Evolutionary conservation across 768 basidiomycete genomes (phyloP).

Genomic region (Russula foetens): DNA sequence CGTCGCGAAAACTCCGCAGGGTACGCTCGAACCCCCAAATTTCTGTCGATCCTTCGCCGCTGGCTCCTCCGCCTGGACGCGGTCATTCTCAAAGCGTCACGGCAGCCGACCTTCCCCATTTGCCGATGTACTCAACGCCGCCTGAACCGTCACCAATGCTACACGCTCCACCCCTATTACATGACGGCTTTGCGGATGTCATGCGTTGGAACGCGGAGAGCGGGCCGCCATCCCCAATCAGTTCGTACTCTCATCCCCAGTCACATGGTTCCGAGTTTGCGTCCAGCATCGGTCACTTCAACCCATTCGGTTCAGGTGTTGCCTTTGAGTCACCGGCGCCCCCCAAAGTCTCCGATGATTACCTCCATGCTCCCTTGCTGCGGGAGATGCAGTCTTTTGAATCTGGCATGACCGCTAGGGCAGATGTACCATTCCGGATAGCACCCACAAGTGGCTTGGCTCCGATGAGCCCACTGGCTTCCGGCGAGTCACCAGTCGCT

Average conservation of each 20-base stretch:
- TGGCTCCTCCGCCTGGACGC: conserved; percentile 37
- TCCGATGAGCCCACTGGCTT: not conserved
- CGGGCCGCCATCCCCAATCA: conserved; percentile 33
- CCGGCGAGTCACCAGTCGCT: not conserved
- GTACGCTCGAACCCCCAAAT: conserved; percentile 67
- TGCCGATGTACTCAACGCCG: conserved; percentile 15
- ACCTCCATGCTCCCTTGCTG: conserved; percentile 38
- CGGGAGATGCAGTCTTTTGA: conserved; percentile 87
- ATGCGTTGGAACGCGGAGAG: conserved; percentile 48
- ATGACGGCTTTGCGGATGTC: conserved; percentile 56
- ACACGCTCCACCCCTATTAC: conserved; percentile 24
- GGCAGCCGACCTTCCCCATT: conserved; percentile 51
- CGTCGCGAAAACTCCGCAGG: conserved; percentile 55
- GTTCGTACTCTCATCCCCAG: conserved; percentile 23
- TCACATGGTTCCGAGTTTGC: conserved; percentile 1
- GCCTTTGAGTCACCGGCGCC: conserved; percentile 56
- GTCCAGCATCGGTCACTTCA: conserved; percentile 28
- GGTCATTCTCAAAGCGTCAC: conserved; percentile 77
- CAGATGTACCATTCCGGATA: conserved; percentile 27
- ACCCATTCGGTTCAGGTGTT: conserved; percentile 61
- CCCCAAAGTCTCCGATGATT: conserved; percentile 34
- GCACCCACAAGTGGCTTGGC: not conserved
- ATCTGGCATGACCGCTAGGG: conserved; percentile 68
- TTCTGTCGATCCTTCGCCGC: conserved; percentile 21
- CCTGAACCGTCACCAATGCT: conserved; percentile 1